Evolutionary conservation across 768 basidiomycete species (phyloP), one percentile per base, ranked within the genome.

Genomic region (Mycena galericulata): DNA sequence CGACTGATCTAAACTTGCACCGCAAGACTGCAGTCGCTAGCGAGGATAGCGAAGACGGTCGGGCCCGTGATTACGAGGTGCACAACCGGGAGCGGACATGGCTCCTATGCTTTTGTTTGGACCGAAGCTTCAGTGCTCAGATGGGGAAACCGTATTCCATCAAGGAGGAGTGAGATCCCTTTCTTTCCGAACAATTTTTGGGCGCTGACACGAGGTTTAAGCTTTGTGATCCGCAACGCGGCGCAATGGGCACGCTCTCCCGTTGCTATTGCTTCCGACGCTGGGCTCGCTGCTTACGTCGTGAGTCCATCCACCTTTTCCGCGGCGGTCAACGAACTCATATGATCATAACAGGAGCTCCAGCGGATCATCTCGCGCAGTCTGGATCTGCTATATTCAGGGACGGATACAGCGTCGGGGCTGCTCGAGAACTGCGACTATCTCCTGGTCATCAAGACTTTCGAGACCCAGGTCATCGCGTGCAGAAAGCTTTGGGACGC

Each of bases 71-170:
- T 75, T 79, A 86, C 65, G 94, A 99, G 81, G 90, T 98, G 15
- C 91, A 94, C 80, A 99, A 98, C 78, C 89, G 98, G 49, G 97
- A 99, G 79, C 83, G 98, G 53, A 95, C 96, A 11, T 99, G 98
- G 98, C 83, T 98, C 55, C 79, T 95, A 66, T 96, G 94, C 74
- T 96, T 90, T 77, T 87, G 87, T 63, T 85, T 98, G 36, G 97
- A 98, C 77, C 86, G 95, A 68, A 97, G 96, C 73, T 87, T 92
- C 65, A 94, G 95, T 72, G 94, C 97, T 0, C 96, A 97, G 80
- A 95, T 98, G 95, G 97, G 97, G 47, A 98, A 98, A 80, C 97
- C 97, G 4, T 90, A 94, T 75, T 90, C 92, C 3, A 91, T 98
- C 72, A 90, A 92, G 76, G 97, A 98, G 80, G 97, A 99, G 94